Conservation (phyloP, 768 basidiomycete species). For the Rossbeevera mucosa region DNA sequence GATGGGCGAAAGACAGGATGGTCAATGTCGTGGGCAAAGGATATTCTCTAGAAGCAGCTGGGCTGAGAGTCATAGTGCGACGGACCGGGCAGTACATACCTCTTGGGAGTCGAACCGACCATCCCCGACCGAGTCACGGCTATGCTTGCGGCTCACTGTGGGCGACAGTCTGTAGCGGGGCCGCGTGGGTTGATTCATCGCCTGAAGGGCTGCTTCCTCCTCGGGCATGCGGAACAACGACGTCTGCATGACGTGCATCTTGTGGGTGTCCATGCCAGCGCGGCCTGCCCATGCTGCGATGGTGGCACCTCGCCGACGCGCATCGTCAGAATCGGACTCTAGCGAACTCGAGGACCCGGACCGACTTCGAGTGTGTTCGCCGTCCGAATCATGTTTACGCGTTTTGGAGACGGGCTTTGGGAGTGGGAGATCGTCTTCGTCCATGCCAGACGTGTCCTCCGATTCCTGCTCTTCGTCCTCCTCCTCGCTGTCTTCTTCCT, state of each 20-base stretch:
- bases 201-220: conserved; percentile 61
- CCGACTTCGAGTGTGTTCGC: conserved; percentile 36
- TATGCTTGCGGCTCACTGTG: conserved; percentile 60
- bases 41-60: conserved; percentile 52
- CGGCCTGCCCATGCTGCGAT: conserved; percentile 70
- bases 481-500: conserved; percentile 33
- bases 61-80: background rate
- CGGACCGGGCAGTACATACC: conserved; percentile 34
- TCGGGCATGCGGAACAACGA: conserved; percentile 78
- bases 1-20: conserved; percentile 67
- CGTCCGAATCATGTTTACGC: conserved; percentile 48
- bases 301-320: conserved; percentile 36
- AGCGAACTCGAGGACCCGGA: conserved; percentile 29
- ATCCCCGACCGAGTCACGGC: conserved; percentile 75
- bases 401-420: conserved; percentile 19
- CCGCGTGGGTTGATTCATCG: conserved; percentile 41
- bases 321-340: conserved; percentile 16
- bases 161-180: conserved; percentile 35
- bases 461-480: conserved; percentile 37
- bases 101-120: conserved; percentile 60
- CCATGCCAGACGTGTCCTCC: conserved; percentile 43
- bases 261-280: conserved; percentile 76
- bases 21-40: conserved; percentile 72
- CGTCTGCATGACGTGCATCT: conserved; percentile 91
- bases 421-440: conserved; percentile 45